Evolutionary conservation across 1,139 yeast species (phyloP).

Genomic region (Suhomyces maxii): DNA sequence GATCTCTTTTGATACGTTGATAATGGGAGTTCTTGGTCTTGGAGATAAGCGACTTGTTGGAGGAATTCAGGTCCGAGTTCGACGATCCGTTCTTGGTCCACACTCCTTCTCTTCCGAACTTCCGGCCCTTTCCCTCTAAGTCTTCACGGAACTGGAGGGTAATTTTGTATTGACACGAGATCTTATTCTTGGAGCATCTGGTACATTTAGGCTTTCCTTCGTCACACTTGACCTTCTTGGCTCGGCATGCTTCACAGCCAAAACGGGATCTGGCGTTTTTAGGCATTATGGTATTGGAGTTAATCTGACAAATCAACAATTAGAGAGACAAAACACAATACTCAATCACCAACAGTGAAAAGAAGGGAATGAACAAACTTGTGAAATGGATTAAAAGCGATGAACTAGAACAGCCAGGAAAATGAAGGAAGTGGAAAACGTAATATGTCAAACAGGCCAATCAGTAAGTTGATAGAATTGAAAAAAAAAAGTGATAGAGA

Average conservation of each 20-base stretch:
- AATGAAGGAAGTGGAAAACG: no score
- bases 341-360: no score
- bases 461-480: no score
- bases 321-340: no score
- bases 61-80: not conserved
- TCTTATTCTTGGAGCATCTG: slow-evolving; percentile 32
- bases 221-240: slow-evolving; percentile 39
- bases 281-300: not conserved
- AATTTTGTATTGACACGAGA: slow-evolving; percentile 26
- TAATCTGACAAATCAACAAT: no score
- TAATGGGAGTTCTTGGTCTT: slow-evolving; percentile 17
- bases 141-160: slow-evolving; percentile 32
- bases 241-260: slow-evolving; percentile 21
- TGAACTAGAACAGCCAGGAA: no score
- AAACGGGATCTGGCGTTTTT: slow-evolving; percentile 14
- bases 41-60: slow-evolving; percentile 11
- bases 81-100: slow-evolving; percentile 20
- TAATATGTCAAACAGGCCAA: no score
- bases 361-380: no score
- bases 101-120: slow-evolving; percentile 36
- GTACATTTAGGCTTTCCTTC: slow-evolving; percentile 44
- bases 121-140: slow-evolving; percentile 28
- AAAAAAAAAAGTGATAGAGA: no score
- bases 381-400: no score
- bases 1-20: slow-evolving; percentile 15